Conservation (phyloP, 2,329 filamentous ascomycete genomes). For the Xylariales sp. region DNA sequence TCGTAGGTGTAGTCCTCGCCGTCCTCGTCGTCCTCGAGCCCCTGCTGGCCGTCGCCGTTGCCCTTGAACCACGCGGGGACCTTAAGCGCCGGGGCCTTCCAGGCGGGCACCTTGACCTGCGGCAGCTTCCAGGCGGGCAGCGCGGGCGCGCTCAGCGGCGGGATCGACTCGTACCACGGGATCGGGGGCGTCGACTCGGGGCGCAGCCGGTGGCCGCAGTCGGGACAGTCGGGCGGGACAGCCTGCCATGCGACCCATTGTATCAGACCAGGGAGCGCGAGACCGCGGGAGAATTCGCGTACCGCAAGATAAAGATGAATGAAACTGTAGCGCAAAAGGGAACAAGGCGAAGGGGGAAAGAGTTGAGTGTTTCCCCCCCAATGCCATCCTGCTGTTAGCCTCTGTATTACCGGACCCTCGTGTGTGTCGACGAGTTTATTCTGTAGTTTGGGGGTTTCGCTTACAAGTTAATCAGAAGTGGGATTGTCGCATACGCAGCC, state of each 20-base stretch:
- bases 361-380: too few relatives aligned
- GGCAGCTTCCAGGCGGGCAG: too few relatives aligned
- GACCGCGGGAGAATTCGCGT: conserved; percentile 32
- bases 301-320: conserved; percentile 33
- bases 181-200: conserved; percentile 18
- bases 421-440: too few relatives aligned
- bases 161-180: conserved; percentile 15
- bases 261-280: conserved; percentile 32
- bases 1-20: too few relatives aligned
- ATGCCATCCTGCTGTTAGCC: conserved; percentile 1
- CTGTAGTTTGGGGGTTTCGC: too few relatives aligned
- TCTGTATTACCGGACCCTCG: background rate
- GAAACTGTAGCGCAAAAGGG: conserved; percentile 18
- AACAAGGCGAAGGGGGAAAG: too few relatives aligned
- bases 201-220: conserved; percentile 33
- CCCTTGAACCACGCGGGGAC: background rate
- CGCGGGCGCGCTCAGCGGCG: conserved; percentile 16
- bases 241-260: conserved; percentile 34
- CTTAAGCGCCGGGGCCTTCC: conserved; percentile 7
- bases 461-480: conserved; percentile 36
- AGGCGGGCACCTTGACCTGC: conserved; percentile 9
- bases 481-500: conserved; percentile 37
- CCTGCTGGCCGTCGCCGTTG: too few relatives aligned
- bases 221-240: conserved; percentile 34
- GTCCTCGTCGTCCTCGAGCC: too few relatives aligned